Evolutionary conservation across 2,329 filamentous ascomycete species (phyloP).

Genomic region (Cladosporium austrohemisphaericum): DNA sequence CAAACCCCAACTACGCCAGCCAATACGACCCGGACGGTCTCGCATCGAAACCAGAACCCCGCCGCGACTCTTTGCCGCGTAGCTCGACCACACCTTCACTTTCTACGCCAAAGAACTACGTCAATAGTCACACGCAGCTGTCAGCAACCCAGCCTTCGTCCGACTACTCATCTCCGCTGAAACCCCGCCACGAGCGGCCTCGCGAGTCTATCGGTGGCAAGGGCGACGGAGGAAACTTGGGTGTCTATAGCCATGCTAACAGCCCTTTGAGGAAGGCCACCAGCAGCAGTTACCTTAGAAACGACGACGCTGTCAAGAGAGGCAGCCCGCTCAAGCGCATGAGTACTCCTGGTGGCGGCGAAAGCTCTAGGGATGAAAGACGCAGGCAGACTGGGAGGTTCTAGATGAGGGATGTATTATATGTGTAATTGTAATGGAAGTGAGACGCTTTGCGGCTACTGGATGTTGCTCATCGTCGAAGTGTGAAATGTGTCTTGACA

Average conservation of each 20-base stretch:
- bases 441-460: too few relatives aligned
- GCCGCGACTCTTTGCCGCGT: conserved; percentile 20
- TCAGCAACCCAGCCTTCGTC: conserved; percentile 34
- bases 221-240: conserved; percentile 72
- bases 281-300: conserved; percentile 51
- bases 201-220: conserved; percentile 50
- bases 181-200: conserved; percentile 40
- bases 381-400: conserved; percentile 29
- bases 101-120: conserved; percentile 23
- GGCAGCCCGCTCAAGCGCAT: conserved; percentile 45
- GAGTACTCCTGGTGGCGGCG: conserved; percentile 35
- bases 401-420: conserved; percentile 17
- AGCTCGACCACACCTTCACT: conserved; percentile 16
- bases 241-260: conserved; percentile 72
- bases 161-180: conserved; percentile 47
- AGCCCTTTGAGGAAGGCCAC: conserved; percentile 79
- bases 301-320: conserved; percentile 25
- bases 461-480: too few relatives aligned
- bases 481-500: too few relatives aligned
- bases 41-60: conserved; percentile 19
- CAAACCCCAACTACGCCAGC: conserved; percentile 74
- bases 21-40: conserved; percentile 61
- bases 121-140: conserved; percentile 33
- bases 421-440: too few relatives aligned
- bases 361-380: conserved; percentile 19